Base-by-base conservation (phyloP, 495 filamentous ascomycete species). In the Trichoderma virens region DNA sequence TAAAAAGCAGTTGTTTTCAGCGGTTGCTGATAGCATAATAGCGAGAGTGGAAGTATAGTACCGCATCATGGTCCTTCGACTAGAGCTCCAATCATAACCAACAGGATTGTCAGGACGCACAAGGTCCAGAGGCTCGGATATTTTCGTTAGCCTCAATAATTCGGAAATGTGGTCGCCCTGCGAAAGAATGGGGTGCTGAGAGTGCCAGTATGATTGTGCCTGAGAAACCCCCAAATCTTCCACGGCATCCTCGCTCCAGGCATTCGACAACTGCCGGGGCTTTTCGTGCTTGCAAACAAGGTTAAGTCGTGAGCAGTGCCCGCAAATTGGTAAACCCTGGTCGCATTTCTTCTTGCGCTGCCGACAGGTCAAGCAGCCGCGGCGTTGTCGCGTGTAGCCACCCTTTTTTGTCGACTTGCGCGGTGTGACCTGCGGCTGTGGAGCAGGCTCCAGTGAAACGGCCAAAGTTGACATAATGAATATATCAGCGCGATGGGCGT, bases 11-110 rank as follows among this genome's bases (percentile, higher is more conserved):
- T 47, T 47, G 43, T 47, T 47, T 23, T 47, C 43, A 2, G 43
- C 43, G 18, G 43, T 47, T 8, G 43, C 43, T 23, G 43, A 47
- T 47, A 47, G 43, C 43, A 47, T 47, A 23, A 47, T 47, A 8
- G 43, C 43, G 2, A 47, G 43, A 23, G 43, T 47, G n/a, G 43
- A 47, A n/a, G 43, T 47, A 18, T 47, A 47, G n/a, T 47, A 47
- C n/a, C 43, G 43, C 43, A 47, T 47, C 43, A 47, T 47, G n/a
- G 43, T 47, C 43, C 43, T 47, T 47, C 43, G 43, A n/a, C 43
- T 47, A 8, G 43, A 47, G 43, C 43, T 47, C 43, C 18, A 8
- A 23, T 47, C 18, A 47, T 47, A 35, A 11, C 32, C 43, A 23
- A 47, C 43, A 25, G 43, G 8, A n/a, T 47, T 18, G 18, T 47